phyloP scores from a whole-genome alignment of 352 stramenopile species.

The Globisporangium barbulae region DNA sequence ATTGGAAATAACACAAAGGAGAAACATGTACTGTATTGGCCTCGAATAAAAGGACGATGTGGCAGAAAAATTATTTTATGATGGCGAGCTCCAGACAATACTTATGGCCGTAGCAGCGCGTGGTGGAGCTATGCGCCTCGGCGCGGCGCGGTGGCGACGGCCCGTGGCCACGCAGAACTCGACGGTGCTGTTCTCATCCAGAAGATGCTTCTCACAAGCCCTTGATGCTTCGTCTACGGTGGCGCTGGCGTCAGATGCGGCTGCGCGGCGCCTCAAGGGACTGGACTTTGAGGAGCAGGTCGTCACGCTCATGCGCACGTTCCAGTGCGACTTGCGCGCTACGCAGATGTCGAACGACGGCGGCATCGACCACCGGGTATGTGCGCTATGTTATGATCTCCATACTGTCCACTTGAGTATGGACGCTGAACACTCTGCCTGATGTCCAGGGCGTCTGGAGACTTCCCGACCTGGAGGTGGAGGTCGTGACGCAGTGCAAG shows the following conservation, averaged over 20 bases:
- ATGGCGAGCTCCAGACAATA: background rate
- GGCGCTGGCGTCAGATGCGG: background rate
- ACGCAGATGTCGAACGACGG: conserved; percentile 71
- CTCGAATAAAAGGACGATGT: background rate
- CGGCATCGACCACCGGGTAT: conserved; percentile 66
- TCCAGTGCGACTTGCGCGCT: conserved; percentile 47
- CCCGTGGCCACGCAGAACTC: background rate
- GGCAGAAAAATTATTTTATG: too few relatives aligned
- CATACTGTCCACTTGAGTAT: background rate
- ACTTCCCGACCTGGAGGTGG: conserved; percentile 54
- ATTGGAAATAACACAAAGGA: background rate
- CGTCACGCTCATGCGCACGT: conserved; percentile 42
- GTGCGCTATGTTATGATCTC: background rate
- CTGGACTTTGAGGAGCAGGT: conserved; percentile 62
- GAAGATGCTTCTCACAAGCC: background rate
- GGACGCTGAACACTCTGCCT: background rate
- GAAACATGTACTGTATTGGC: background rate
- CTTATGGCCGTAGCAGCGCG: background rate
- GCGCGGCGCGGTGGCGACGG: background rate
- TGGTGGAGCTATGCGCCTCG: background rate
- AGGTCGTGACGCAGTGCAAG: conserved; percentile 83
- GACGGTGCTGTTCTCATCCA: background rate
- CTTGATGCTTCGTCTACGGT: background rate
- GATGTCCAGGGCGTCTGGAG: conserved; percentile 53
- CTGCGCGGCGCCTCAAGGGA: conserved; percentile 31